Conservation (phyloP, 768 basidiomycete genomes). For the Lactifluus volemus region DNA sequence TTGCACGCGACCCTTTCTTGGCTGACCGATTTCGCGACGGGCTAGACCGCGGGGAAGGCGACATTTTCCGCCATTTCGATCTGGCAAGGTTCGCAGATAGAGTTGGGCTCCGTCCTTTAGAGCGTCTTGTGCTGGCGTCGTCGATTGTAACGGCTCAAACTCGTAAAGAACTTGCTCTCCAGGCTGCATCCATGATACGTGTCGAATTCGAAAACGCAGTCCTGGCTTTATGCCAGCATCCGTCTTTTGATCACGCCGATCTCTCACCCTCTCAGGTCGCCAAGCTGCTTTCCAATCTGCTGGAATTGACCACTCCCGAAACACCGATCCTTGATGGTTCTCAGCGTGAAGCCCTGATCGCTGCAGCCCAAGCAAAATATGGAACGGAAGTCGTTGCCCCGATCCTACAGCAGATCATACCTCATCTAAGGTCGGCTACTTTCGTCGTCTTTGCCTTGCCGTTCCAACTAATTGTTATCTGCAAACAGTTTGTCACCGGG, state of each 20-base stretch:
- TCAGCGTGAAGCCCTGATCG: conserved; percentile 68
- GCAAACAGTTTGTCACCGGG: conserved; percentile 50
- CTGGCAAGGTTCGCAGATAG: conserved; percentile 76
- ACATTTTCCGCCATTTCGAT: conserved; percentile 77
- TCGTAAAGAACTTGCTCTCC: conserved; percentile 46
- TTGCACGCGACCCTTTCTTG: conserved; percentile 83
- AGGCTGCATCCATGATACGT: conserved; percentile 62
- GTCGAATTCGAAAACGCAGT: conserved; percentile 74
- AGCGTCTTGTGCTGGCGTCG: conserved; percentile 68
- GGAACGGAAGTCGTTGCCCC: conserved; percentile 69
- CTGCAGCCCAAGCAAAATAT: conserved; percentile 70
- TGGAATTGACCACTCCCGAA: conserved; percentile 63
- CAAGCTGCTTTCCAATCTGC: conserved; percentile 73
- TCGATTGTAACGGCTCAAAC: conserved; percentile 61
- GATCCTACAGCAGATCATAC: conserved; percentile 64
- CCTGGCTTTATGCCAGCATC: conserved; percentile 65
- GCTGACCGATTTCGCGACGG: conserved; percentile 88
- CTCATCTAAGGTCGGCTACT: conserved; percentile 55
- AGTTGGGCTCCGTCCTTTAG: conserved; percentile 69
- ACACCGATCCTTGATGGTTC: conserved; percentile 59
- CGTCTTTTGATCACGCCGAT: conserved; percentile 77
- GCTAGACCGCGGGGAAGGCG: conserved; percentile 81
- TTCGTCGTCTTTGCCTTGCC: neutral
- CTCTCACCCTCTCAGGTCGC: conserved; percentile 64
- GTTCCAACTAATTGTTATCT: conserved; percentile 15